phyloP scores from a whole-genome alignment of 306 rosid genomes.

The Glycine tomentella region DNA sequence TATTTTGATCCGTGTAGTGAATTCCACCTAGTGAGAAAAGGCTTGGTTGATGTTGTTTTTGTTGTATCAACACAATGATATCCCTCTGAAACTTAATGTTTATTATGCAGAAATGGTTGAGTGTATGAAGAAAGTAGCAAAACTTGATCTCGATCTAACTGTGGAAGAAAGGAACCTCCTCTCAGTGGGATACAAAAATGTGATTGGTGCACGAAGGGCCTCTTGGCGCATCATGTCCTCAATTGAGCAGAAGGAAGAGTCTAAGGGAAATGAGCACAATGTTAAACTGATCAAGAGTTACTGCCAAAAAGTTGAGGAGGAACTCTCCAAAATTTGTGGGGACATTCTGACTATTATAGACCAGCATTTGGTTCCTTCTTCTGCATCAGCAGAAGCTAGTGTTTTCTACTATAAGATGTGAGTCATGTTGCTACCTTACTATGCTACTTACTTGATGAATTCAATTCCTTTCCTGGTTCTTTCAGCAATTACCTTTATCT shows the following conservation, averaged over 20 bases:
- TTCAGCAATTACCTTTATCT: slow-evolving; percentile 31
- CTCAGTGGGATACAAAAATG: slow-evolving; percentile 97
- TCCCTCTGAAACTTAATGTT: slow-evolving; percentile 38
- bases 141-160: slow-evolving; percentile 90
- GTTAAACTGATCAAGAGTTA: slow-evolving; percentile 86
- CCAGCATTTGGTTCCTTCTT: slow-evolving; percentile 82
- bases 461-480: slow-evolving; percentile 9
- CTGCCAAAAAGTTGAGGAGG: slow-evolving; percentile 97
- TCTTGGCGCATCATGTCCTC: slow-evolving; percentile 99
- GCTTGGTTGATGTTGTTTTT: no score
- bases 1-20: not conserved
- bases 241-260: slow-evolving; percentile 97
- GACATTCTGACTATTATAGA: slow-evolving; percentile 90
- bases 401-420: slow-evolving; percentile 98
- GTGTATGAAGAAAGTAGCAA: slow-evolving; percentile 88
- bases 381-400: slow-evolving; percentile 86
- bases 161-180: slow-evolving; percentile 99
- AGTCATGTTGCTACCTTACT: slow-evolving; percentile 47
- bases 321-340: slow-evolving; percentile 84
- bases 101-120: slow-evolving; percentile 90
- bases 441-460: slow-evolving; percentile 20
- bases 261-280: slow-evolving; percentile 89
- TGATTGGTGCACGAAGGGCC: slow-evolving; percentile 94
- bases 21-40: no score
- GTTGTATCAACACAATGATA: not conserved